Conservation (phyloP, 73 alveolate genomes). For the Stentor coeruleus region DNA sequence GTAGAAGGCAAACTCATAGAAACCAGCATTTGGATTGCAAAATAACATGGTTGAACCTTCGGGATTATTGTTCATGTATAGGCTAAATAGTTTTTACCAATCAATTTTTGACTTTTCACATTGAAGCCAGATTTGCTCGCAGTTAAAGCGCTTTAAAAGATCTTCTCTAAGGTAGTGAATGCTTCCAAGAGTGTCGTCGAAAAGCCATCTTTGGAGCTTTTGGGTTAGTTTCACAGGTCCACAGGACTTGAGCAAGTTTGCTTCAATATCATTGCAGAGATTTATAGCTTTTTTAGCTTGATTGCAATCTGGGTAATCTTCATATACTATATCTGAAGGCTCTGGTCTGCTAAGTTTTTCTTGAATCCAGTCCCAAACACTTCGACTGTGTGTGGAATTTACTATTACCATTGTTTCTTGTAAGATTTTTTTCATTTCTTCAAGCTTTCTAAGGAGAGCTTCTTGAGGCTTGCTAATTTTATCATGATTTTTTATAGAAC, state of each 20-base stretch:
- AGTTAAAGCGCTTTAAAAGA: background rate
- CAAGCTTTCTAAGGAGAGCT: background rate
- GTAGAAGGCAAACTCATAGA: conserved; percentile 24
- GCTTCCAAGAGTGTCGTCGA: background rate
- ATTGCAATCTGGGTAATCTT: background rate
- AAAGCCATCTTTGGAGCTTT: background rate
- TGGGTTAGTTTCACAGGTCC: background rate
- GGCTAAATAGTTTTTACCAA: background rate
- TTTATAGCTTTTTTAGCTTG: background rate
- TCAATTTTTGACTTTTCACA: background rate
- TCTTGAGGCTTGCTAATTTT: background rate
- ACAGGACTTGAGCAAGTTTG: background rate
- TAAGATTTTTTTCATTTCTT: background rate
- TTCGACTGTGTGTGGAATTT: background rate
- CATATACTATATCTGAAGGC: background rate
- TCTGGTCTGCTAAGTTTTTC: background rate
- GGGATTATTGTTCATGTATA: background rate
- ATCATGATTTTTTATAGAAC: background rate
- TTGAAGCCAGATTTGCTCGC: background rate
- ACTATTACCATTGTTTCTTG: background rate
- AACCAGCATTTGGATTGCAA: conserved; percentile 39
- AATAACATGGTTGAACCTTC: conserved; percentile 28
- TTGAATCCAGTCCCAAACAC: background rate
- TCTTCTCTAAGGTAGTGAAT: background rate
- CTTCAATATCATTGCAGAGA: background rate